Conservation (phyloP, 441 rosid species). For the Jatropha multifida region DNA sequence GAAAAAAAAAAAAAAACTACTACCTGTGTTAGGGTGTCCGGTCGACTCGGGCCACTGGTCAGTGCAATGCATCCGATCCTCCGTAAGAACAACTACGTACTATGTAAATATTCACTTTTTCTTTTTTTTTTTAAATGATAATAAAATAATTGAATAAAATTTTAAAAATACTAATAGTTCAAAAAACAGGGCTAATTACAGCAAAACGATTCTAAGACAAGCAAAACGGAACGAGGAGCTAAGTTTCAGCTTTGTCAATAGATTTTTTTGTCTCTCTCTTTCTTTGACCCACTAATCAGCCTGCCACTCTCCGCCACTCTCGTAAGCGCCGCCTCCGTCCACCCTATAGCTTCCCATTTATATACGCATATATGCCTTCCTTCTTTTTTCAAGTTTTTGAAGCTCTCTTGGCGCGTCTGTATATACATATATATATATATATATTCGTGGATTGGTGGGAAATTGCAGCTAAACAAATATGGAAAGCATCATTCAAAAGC, state of each 20-base stretch:
- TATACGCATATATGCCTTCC: not conserved
- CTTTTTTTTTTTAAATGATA: no score
- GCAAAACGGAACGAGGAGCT: not conserved
- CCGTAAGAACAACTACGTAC: no score
- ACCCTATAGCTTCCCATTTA: not conserved
- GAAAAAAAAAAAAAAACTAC: no score
- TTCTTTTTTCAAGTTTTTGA: not conserved
- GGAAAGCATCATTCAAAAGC: slow-evolving; percentile 62
- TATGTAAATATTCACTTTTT: no score
- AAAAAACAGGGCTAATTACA: not conserved
- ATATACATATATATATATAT: no score
- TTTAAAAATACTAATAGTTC: no score
- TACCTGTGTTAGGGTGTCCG: no score
- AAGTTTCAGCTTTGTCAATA: not conserved
- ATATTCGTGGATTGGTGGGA: slow-evolving; percentile 7
- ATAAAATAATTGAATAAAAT: no score
- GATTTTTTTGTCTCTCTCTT: not conserved
- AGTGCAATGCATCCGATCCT: no score
- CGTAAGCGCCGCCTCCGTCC: slow-evolving; percentile 14
- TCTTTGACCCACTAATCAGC: not conserved
- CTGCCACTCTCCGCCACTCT: slow-evolving; percentile 8
- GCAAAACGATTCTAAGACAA: not conserved
- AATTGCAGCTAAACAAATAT: slow-evolving; percentile 16
- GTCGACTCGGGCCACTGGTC: no score
- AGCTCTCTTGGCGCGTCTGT: no score